These are phyloP conservation scores for Dactylellina cionopaga DNA, from an alignment of 2,329 filamentous ascomycete genomes.

Conservation along the genomic window DNA sequence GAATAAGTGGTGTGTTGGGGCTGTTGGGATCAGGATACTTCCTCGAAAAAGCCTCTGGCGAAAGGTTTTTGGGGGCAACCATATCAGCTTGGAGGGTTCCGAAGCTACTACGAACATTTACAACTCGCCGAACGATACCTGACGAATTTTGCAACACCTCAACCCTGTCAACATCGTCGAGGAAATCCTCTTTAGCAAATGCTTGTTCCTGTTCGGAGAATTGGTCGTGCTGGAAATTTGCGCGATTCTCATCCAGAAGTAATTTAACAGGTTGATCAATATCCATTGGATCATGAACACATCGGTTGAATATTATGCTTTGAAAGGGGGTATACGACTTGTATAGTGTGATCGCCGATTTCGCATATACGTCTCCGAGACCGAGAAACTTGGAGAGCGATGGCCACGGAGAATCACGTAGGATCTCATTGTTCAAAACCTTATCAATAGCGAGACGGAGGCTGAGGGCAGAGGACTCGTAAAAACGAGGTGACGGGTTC, in stretches of 20 bases:
- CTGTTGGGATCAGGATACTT: background rate
- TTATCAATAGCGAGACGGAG: background rate
- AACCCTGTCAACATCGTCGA: background rate
- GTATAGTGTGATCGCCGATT: constrained; percentile 30
- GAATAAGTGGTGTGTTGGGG: background rate
- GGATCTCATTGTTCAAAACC: background rate
- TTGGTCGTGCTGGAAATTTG: background rate
- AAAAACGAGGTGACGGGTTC: constrained; percentile 17
- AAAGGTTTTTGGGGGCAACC: background rate
- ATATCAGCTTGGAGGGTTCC: too few species aligned
- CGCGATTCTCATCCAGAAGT: background rate
- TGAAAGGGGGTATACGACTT: constrained; percentile 7
- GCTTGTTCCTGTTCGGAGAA: constrained; percentile 6
- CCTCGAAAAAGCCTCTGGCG: background rate
- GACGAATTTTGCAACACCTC: too few species aligned
- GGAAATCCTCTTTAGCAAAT: background rate
- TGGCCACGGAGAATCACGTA: constrained; percentile 21
- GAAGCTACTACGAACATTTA: too few species aligned
- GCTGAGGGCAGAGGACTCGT: background rate
- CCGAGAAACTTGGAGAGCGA: background rate
- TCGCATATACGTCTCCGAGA: constrained; percentile 15
- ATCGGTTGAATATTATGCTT: constrained; percentile 25
- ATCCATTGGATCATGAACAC: constrained; percentile 3
- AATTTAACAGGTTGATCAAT: constrained; percentile 6
- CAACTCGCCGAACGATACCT: background rate